Evolutionary conservation across 2,329 filamentous ascomycete species (phyloP), one percentile per base, ranked within the genome.

Genomic region (Xenosphaeropsis pyriputrescens): DNA sequence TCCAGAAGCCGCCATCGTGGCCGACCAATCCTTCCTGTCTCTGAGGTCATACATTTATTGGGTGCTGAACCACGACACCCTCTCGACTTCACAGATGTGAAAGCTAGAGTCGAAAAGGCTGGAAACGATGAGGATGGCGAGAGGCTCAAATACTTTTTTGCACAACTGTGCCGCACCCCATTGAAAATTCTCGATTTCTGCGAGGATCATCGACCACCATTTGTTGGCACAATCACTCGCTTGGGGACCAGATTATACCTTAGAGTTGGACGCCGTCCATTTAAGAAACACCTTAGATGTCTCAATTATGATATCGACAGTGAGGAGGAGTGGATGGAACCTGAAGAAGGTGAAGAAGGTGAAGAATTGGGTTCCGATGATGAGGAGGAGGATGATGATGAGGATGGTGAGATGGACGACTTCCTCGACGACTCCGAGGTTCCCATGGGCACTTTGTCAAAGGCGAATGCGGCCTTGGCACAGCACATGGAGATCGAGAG

Each of bases 271-370:
- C 54, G 72, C 50, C 60, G 73, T 54, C 63, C 83, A 43, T 47
- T 65, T 50, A 55, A 62, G 47, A 56, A 68, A 55, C 43, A 59
- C n/a, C 60, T 85, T 1, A 58, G 62, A 11, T 71, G 77, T 5
- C 67, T 82, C 4, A 68, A 85, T 48, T 93, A 93, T 53, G 83
- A 86, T 45, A 86, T 89, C 52, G 84, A 91, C 51, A 89, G 83
- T 3, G 84, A 93, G 55, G 82, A 74, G 5, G 85, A 91, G 54
- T 93, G 84, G 84, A 68, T 76, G 35, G 79, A 86, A 51, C 60
- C 63, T 2, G 69, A 70, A 45, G 22, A 26, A 11, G 22, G 30
- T n/a, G 83, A 85, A 30, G 53, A 54, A 43, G 29, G 30, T 5
- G 71, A 67, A 11, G 72, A 75, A 43, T 69, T 74, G 41, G 50